Evolutionary conservation across 225 moss, liverwort and hornwort species (phyloP), one percentile per base, ranked within the genome.

Genomic region (Neckera pumila): DNA sequence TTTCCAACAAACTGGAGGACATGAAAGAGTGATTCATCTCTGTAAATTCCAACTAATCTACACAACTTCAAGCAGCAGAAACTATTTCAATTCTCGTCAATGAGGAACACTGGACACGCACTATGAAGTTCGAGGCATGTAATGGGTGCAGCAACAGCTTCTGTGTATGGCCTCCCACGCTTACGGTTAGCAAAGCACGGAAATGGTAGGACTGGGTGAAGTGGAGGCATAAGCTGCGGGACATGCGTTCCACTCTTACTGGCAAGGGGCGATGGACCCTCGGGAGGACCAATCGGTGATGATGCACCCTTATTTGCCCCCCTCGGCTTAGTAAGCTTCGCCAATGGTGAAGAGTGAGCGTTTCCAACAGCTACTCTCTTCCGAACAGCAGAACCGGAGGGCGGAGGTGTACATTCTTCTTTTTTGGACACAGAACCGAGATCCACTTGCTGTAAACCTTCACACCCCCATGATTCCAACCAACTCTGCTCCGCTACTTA

Each of bases 341-440:
- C 16, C 8, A 8, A 28, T 9, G 9, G 42, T 26, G 6, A 2
- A 45, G 28, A 6, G 16, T 45, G 6, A 26, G 5, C 10, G 17
- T 73, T 73, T 73, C 15, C 27, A 73, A 10, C 15, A 73, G 2
- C 9, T 45, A 0, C 15, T 17, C 14, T 73, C 17, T 17, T 73
- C 6, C 2, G 2, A 45, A 1, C 8, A 14, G 9, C 25, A 9
- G 9, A 2, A 3, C 45, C 3, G 45, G 27, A 2, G 6, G 73
- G 28, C 0, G 4, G 26, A 26, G 28, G 45, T 2, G 45, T 10
- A 9, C 3, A 5, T 6, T 30, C 7, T 45, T 5, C 9, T 6
- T 14, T 17, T 73, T 28, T 27, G 16, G 5, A 9, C 4, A 0
- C 9, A 8, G 0, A 73, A 43, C 5, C 16, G 3, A 73, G 9